phyloP scores from a whole-genome alignment of 352 stramenopile species.

The Phytopythium aichiense region DNA sequence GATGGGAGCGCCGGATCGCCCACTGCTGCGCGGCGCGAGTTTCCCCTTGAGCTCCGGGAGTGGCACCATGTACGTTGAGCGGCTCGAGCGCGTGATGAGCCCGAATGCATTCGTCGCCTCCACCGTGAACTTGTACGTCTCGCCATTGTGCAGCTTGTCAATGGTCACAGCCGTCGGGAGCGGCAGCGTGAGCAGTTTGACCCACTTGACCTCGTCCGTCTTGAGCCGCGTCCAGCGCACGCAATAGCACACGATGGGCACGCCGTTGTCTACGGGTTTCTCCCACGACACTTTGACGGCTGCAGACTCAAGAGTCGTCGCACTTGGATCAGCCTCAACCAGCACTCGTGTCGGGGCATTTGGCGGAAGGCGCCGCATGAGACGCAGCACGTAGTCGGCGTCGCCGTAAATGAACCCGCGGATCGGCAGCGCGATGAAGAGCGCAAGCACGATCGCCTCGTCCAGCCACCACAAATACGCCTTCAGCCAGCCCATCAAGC shows the following conservation, averaged over 20 bases:
- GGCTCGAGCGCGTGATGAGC: slow-evolving; percentile 64
- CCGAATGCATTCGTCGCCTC: slow-evolving; percentile 82
- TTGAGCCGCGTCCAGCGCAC: slow-evolving; percentile 76
- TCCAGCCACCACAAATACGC: slow-evolving; percentile 85
- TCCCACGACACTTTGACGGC: slow-evolving; percentile 73
- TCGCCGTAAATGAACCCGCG: slow-evolving; percentile 83
- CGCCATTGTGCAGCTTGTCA: slow-evolving; percentile 62
- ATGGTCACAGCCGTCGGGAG: slow-evolving; percentile 59
- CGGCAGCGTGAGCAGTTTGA: slow-evolving; percentile 65
- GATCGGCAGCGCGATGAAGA: slow-evolving; percentile 75
- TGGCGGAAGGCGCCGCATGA: slow-evolving; percentile 64
- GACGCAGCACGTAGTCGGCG: slow-evolving; percentile 60
- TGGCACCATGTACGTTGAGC: slow-evolving; percentile 84
- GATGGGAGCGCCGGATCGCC: slow-evolving; percentile 16
- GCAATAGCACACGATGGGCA: slow-evolving; percentile 80
- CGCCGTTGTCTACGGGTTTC: slow-evolving; percentile 69
- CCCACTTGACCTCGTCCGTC: slow-evolving; percentile 73
- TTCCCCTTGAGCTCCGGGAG: slow-evolving; percentile 71
- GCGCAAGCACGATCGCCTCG: slow-evolving; percentile 66
- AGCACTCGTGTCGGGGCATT: slow-evolving; percentile 81
- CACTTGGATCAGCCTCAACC: slow-evolving; percentile 54
- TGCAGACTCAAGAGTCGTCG: slow-evolving; percentile 51
- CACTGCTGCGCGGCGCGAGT: slow-evolving; percentile 36
- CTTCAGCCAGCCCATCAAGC: slow-evolving; percentile 48
- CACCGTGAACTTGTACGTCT: slow-evolving; percentile 85